These are phyloP conservation scores for Metarhizium anisopliae DNA, from an alignment of 2,329 filamentous ascomycete genomes.

Conservation along the genomic window DNA sequence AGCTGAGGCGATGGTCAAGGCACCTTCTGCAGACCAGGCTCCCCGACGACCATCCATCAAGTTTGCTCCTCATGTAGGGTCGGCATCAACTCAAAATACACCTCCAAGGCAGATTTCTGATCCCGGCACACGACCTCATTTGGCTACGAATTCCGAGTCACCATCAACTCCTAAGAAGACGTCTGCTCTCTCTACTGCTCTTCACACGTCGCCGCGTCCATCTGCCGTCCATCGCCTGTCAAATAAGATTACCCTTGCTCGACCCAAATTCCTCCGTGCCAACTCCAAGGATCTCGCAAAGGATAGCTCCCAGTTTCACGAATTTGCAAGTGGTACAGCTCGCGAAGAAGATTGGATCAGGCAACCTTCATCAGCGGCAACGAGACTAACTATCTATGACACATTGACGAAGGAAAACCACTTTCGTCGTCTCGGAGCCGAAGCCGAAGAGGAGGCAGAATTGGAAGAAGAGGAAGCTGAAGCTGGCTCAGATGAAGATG, in stretches of 20 bases:
- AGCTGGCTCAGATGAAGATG: conserved; percentile 34
- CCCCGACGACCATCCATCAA: conserved; percentile 58
- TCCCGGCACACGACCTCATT: conserved; percentile 4
- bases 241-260: conserved; percentile 14
- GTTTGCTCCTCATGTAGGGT: conserved; percentile 58
- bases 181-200: conserved; percentile 13
- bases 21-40: conserved; percentile 26
- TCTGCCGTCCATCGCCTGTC: conserved; percentile 9
- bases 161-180: conserved; percentile 23
- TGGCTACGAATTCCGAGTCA: conserved; percentile 14
- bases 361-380: conserved; percentile 54
- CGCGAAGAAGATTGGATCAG: conserved; percentile 87
- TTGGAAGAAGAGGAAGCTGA: conserved; percentile 59
- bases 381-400: conserved; percentile 79
- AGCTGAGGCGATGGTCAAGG: conserved; percentile 23
- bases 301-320: conserved; percentile 66
- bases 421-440: conserved; percentile 76
- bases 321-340: conserved; percentile 76
- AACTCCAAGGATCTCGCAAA: conserved; percentile 39
- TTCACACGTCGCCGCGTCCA: conserved; percentile 14
- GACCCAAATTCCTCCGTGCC: conserved; percentile 41
- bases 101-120: conserved; percentile 19
- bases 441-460: conserved; percentile 82
- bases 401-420: conserved; percentile 83
- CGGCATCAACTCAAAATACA: conserved; percentile 31